These are phyloP conservation scores for Cyphellophora attinorum DNA, from an alignment of 2,329 filamentous ascomycete species.

Conservation along the genomic window DNA sequence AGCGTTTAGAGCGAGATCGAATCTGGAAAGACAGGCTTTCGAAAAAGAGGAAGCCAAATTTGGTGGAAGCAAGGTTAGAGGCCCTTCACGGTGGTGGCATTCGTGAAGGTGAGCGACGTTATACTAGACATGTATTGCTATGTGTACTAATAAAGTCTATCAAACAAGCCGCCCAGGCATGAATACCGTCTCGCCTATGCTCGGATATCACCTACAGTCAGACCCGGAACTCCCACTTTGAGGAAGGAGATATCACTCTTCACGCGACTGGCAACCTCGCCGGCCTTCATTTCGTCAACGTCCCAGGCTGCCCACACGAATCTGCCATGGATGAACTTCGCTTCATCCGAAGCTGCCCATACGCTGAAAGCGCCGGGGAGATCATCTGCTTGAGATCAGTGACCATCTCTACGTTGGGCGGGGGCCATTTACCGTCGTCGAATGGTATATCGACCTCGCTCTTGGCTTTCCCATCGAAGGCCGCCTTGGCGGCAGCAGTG, in stretches of 20 bases:
- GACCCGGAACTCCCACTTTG: too few species aligned
- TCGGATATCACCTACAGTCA: too few species aligned
- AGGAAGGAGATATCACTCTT: constrained; percentile 2
- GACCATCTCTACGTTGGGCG: not conserved
- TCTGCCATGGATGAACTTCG: constrained; percentile 36
- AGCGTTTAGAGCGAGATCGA: constrained; percentile 47
- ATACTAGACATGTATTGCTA: too few species aligned
- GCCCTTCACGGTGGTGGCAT: not conserved
- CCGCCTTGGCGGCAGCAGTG: not conserved
- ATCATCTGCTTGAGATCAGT: constrained; percentile 5
- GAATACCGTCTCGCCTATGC: too few species aligned
- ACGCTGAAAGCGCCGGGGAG: constrained; percentile 25
- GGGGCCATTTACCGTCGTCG: constrained; percentile 1
- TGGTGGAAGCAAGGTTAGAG: not conserved
- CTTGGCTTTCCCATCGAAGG: too few species aligned
- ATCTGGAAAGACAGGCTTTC: constrained; percentile 49
- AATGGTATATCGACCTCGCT: too few species aligned
- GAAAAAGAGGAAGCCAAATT: constrained; percentile 44
- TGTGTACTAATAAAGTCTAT: too few species aligned
- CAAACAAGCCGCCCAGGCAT: too few species aligned
- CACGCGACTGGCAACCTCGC: constrained; percentile 3
- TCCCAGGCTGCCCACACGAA: constrained; percentile 44
- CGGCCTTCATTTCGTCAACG: constrained; percentile 38
- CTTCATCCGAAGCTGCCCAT: constrained; percentile 37
- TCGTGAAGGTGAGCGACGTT: too few species aligned